Evolutionary conservation across 768 basidiomycete genomes (phyloP).

Genomic region (Serendipita vermifera): DNA sequence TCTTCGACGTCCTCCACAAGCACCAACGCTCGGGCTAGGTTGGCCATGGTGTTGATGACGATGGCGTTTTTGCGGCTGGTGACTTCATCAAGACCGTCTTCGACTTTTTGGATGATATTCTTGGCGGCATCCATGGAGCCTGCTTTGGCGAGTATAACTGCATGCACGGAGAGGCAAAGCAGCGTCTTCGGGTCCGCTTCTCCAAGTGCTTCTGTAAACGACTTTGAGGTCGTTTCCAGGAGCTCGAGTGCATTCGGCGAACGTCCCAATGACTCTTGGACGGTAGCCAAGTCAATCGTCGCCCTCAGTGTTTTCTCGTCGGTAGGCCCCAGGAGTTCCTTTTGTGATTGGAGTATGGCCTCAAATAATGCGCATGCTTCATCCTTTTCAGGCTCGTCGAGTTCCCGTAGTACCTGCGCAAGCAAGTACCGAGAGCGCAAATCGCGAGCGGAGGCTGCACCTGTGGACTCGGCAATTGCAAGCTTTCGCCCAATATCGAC

Average conservation of each 20-base stretch:
- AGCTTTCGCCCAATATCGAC: not conserved
- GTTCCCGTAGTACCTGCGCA: not conserved
- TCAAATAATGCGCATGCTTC: not conserved
- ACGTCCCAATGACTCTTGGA: not conserved
- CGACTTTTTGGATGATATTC: not conserved
- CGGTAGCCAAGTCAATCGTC: not conserved
- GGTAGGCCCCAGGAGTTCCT: not conserved
- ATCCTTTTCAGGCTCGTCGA: constrained; percentile 2
- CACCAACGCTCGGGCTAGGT: not conserved
- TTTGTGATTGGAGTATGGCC: not conserved
- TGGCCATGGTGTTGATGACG: not conserved
- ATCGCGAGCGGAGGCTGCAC: not conserved
- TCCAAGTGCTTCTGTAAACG: not conserved
- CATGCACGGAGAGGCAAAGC: not conserved
- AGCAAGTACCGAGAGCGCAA: not conserved
- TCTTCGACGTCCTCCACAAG: not conserved
- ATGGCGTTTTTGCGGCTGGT: not conserved
- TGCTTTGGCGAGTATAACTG: not conserved
- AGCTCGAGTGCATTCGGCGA: not conserved
- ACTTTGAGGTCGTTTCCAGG: not conserved
- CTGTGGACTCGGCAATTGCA: not conserved
- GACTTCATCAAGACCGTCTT: not conserved
- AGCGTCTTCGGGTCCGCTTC: not conserved
- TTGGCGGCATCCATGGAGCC: not conserved
- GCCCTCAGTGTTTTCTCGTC: not conserved